Percentiles rank a stretch among this genome's conserved stretches.
These are phyloP conservation scores for Exophiala calicioides DNA, from an alignment of 2,329 filamentous ascomycete species.

Conservation along the genomic window DNA sequence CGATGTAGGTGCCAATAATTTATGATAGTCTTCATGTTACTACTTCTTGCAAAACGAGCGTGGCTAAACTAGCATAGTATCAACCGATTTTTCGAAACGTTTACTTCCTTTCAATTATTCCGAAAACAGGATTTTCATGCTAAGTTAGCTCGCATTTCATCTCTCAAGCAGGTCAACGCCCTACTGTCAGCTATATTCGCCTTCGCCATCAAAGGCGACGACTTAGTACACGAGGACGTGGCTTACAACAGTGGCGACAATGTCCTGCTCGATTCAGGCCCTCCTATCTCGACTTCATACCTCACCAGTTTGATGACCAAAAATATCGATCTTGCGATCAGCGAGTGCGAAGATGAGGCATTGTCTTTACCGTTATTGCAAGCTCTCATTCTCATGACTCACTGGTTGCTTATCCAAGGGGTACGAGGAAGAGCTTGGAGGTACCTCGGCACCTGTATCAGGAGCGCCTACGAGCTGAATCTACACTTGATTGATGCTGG, in stretches of 20 bases:
- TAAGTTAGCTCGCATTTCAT: conserved; percentile 29
- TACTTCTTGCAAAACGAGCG: too few relatives aligned
- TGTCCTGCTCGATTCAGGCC: conserved; percentile 25
- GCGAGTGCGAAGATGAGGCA: conserved; percentile 36
- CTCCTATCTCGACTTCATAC: conserved; percentile 19
- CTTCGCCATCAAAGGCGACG: conserved; percentile 29
- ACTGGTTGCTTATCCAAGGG: conserved; percentile 39
- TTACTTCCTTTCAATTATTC: conserved; percentile 38
- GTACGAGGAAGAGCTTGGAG: conserved; percentile 43
- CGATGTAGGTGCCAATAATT: too few relatives aligned
- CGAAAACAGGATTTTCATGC: conserved; percentile 34
- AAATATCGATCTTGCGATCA: conserved; percentile 35
- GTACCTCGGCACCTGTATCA: conserved; percentile 34
- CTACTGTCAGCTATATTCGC: conserved; percentile 38
- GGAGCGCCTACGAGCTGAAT: conserved; percentile 40
- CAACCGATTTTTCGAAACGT: conserved; percentile 35
- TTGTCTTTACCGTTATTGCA: conserved; percentile 42
- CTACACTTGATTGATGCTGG: conserved; percentile 36
- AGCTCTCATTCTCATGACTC: conserved; percentile 38
- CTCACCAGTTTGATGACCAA: conserved; percentile 32
- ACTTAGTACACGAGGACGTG: conserved; percentile 9
- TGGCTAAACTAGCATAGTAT: too few relatives aligned
- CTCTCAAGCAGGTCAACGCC: conserved; percentile 26
- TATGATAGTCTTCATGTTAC: too few relatives aligned
- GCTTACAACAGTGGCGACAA: conserved; percentile 1